Conservation (phyloP, 2,329 filamentous ascomycete genomes). For the Fusarium anthophilum region DNA sequence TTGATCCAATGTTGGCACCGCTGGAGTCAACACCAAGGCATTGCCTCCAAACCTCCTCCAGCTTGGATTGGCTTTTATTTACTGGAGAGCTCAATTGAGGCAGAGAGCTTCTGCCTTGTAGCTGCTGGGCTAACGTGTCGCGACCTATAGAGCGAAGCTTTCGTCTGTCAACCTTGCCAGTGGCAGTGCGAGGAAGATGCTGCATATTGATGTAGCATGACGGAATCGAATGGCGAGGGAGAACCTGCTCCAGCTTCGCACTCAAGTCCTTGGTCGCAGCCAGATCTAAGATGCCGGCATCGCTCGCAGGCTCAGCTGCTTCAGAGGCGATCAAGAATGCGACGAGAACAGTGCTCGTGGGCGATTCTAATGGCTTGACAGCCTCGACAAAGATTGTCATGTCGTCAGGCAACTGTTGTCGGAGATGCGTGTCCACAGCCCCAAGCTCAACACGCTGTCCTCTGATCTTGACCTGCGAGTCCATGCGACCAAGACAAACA, state of each 20-base stretch:
- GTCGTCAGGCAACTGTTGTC: not conserved
- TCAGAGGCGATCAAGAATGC: not conserved
- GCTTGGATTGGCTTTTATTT: not conserved
- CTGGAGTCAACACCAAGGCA: not conserved
- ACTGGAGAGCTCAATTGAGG: too few relatives aligned
- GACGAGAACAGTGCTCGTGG: not conserved
- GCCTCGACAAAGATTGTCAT: not conserved
- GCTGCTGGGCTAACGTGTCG: fast-evolving
- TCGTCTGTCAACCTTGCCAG: not conserved
- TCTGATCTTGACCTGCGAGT: conserved; percentile 66
- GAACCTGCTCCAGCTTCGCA: not conserved
- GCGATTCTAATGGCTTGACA: not conserved
- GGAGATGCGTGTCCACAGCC: not conserved
- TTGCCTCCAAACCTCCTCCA: not conserved
- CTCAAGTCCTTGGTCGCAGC: not conserved
- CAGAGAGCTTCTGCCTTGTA: fast-evolving
- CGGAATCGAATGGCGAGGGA: not conserved
- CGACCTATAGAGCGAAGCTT: not conserved
- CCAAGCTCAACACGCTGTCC: conserved; percentile 62
- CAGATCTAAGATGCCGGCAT: not conserved
- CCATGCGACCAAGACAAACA: conserved; percentile 60
- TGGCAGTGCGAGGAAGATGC: not conserved
- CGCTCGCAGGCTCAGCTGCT: fast-evolving
- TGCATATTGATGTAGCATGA: not conserved
- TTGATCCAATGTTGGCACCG: not conserved